Percentiles rank a stretch among this genome's conserved stretches.
Conservation (phyloP, 2,329 filamentous ascomycete genomes). For the Paecilomyces fulvus region DNA sequence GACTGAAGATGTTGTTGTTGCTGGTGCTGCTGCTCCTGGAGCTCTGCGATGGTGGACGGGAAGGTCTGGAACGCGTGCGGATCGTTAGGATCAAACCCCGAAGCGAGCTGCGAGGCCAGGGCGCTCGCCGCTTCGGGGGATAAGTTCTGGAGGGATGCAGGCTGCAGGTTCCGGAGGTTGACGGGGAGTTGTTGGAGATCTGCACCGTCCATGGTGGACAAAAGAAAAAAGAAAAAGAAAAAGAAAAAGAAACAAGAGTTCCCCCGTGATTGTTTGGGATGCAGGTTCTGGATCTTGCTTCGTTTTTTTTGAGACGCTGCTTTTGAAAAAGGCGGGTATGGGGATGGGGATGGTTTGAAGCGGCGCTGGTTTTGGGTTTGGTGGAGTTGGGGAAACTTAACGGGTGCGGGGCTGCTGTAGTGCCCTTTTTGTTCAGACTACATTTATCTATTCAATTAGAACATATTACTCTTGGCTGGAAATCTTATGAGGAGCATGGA, state of each 20-base stretch:
- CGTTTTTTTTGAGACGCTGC: constrained; percentile 17
- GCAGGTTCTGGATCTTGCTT: constrained; percentile 1
- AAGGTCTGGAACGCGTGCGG: constrained; percentile 20
- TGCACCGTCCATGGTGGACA: constrained; percentile 19
- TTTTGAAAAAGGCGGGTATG: constrained; percentile 16
- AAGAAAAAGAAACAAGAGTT: neutral
- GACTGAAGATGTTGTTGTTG: constrained; percentile 9
- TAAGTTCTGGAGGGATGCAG: constrained; percentile 13
- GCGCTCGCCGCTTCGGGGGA: constrained; percentile 12
- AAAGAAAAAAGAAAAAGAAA: neutral
- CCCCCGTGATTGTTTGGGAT: no score
- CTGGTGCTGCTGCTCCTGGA: constrained; percentile 9
- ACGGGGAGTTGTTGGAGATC: constrained; percentile 12
- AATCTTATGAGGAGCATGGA: no score
- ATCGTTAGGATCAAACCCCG: constrained; percentile 14
- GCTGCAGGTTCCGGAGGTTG: constrained; percentile 10
- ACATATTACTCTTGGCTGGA: no score
- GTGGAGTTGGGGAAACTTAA: neutral
- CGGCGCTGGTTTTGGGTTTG: constrained; percentile 6
- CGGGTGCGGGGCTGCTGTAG: neutral
- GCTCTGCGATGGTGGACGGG: constrained; percentile 14
- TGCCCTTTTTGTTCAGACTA: no score
- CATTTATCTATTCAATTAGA: no score
- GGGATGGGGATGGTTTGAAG: constrained; percentile 7
- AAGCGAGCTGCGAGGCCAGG: constrained; percentile 13